A percentile compares a stretch with the other conserved stretches of the same genome.
Evolutionary conservation across 169 alveolate genomes (phyloP).

Genomic region (Cyclospora cayetanensis): DNA sequence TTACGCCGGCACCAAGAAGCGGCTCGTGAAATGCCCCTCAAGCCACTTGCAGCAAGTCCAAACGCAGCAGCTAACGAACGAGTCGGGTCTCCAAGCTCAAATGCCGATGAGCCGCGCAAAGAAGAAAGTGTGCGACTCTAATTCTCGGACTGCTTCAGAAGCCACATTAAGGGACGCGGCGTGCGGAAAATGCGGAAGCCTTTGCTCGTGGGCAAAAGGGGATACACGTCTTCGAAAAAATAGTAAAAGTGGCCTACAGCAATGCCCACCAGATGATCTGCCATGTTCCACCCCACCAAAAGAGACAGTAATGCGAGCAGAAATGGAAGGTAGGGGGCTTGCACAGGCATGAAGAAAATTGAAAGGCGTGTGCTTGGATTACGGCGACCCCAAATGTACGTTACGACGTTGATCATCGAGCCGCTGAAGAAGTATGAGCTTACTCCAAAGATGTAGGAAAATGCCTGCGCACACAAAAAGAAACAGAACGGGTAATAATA

Average conservation of each 20-base stretch:
- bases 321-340: constrained; percentile 93
- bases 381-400: constrained; percentile 93
- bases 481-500: background rate
- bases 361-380: constrained; percentile 89
- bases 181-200: constrained; percentile 88
- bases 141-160: constrained; percentile 50
- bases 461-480: constrained; percentile 64
- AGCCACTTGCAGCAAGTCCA: no score
- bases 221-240: constrained; percentile 91
- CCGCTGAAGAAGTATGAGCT: constrained; percentile 90
- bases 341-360: constrained; percentile 87
- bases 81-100: background rate
- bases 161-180: constrained; percentile 81
- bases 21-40: no score
- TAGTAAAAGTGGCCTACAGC: constrained; percentile 91
- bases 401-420: constrained; percentile 92
- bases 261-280: constrained; percentile 90
- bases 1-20: no score
- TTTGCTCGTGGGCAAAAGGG: constrained; percentile 90
- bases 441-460: constrained; percentile 80
- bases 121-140: background rate
- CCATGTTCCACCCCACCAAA: constrained; percentile 87
- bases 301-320: constrained; percentile 84
- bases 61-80: no score
- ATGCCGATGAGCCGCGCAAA: background rate